phyloP scores from a whole-genome alignment of 331 rosid genomes.

The Telfairia occidentalis region DNA sequence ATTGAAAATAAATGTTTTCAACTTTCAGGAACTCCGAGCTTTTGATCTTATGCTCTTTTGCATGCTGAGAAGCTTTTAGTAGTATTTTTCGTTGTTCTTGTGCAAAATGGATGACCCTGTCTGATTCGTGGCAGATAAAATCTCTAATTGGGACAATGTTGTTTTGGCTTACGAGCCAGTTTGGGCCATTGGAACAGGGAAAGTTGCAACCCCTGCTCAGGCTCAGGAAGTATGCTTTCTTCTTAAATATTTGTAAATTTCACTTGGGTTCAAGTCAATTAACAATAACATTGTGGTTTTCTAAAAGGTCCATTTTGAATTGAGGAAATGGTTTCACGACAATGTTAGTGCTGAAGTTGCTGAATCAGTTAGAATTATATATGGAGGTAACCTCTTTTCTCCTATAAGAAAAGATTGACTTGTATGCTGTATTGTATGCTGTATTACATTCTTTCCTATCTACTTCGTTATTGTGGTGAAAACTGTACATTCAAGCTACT shows the following conservation, averaged over 20 bases:
- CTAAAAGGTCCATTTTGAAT: constrained; percentile 60
- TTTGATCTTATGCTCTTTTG: background rate
- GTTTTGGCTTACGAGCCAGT: constrained; percentile 41
- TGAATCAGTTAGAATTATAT: constrained; percentile 58
- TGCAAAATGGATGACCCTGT: background rate
- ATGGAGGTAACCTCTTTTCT: constrained; percentile 53
- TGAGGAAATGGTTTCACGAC: constrained; percentile 69
- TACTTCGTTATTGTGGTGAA: background rate
- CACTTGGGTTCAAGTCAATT: background rate
- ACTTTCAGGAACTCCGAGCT: background rate
- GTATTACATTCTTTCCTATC: background rate
- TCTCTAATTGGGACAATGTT: constrained; percentile 25
- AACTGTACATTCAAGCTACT: background rate
- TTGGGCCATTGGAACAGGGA: constrained; percentile 45
- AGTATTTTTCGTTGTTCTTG: background rate
- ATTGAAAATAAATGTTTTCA: background rate
- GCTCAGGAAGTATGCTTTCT: constrained; percentile 32
- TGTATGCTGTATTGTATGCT: background rate
- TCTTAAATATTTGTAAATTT: background rate
- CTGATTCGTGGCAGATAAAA: constrained; percentile 19
- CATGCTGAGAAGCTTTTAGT: background rate
- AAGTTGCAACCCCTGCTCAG: constrained; percentile 40
- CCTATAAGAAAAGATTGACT: background rate
- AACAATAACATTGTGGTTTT: constrained; percentile 5
- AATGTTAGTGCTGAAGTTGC: constrained; percentile 60